These are phyloP conservation scores for Lentinula sp. DNA, from an alignment of 768 basidiomycete species.

Conservation along the genomic window DNA sequence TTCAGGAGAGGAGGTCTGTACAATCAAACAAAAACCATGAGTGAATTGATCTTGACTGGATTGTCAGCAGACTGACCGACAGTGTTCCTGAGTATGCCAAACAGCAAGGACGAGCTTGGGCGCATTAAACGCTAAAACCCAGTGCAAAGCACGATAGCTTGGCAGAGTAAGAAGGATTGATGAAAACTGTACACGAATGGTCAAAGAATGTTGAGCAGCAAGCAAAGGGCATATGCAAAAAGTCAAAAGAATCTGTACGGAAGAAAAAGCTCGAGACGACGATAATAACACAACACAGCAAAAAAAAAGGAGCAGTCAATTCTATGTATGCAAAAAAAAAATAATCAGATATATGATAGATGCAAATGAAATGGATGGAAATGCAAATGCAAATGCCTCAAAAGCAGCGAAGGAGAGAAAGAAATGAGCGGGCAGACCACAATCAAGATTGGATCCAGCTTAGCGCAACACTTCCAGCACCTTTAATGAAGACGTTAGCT, in stretches of 20 bases:
- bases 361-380: background rate
- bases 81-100: no score
- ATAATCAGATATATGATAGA: background rate
- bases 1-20: no score
- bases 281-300: background rate
- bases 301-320: background rate
- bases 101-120: no score
- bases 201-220: background rate
- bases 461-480: conserved; percentile 31
- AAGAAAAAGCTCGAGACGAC: background rate
- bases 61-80: no score
- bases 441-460: conserved; percentile 21
- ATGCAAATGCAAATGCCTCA: background rate
- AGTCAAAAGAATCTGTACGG: background rate
- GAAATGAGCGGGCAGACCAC: background rate
- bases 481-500: conserved; percentile 30
- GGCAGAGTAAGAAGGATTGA: no score
- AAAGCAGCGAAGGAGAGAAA: background rate
- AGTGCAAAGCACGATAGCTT: no score
- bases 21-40: no score
- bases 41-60: no score
- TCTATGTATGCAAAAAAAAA: background rate
- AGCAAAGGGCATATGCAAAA: background rate
- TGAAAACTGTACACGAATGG: background rate
- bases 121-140: no score